phyloP scores from a whole-genome alignment of 176 grass and related monocot genomes.

The Rhynchospora pubera region DNA sequence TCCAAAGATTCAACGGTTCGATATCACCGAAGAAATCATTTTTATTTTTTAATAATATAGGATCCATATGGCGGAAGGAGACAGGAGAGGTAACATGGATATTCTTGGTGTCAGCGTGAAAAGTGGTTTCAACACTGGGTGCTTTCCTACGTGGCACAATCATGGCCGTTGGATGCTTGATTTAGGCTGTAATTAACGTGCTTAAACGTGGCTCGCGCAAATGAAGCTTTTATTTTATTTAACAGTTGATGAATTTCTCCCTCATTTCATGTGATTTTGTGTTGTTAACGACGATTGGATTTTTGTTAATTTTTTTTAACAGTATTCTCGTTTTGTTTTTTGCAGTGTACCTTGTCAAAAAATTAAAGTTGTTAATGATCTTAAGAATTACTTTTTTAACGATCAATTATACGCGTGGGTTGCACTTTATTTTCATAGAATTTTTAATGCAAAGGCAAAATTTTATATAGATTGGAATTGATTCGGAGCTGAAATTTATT shows the following conservation, averaged over 20 bases:
- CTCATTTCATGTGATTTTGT: neutral
- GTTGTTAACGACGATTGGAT: neutral
- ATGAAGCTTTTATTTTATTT: neutral
- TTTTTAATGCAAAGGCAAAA: neutral
- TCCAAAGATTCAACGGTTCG: slow-evolving; percentile 17
- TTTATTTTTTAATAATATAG: neutral
- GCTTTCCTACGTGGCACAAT: slow-evolving; percentile 9
- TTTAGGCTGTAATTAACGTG: slow-evolving; percentile 36
- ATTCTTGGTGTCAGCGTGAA: slow-evolving; percentile 23
- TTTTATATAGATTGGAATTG: neutral
- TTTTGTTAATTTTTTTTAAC: neutral
- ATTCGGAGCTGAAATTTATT: neutral
- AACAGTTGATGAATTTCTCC: neutral
- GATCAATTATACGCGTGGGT: neutral
- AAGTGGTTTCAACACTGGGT: neutral
- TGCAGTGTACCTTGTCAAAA: neutral
- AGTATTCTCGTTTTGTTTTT: neutral
- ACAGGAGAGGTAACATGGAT: slow-evolving; percentile 12
- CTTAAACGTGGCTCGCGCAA: slow-evolving; percentile 14
- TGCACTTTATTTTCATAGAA: neutral
- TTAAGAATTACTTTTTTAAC: neutral
- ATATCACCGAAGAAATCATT: neutral
- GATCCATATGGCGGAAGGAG: slow-evolving; percentile 14
- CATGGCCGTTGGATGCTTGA: neutral
- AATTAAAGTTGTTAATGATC: neutral